Evolutionary conservation across 441 rosid species (phyloP).

Genomic region (Populus hybrid): DNA sequence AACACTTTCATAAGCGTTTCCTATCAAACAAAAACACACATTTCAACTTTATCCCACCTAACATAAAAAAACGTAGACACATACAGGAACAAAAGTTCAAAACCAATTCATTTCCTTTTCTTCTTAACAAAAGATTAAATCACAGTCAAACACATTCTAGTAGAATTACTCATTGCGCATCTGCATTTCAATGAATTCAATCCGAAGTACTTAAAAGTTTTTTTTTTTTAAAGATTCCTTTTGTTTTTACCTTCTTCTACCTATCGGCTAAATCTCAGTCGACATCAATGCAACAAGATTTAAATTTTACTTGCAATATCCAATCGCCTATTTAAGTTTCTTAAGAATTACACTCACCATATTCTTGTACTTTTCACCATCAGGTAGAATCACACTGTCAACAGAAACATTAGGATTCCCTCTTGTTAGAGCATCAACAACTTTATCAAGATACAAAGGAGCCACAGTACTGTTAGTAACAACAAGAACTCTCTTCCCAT

Average conservation of each 20-base stretch:
- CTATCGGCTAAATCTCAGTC: not conserved
- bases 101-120: not conserved
- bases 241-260: not conserved
- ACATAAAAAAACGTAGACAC: not conserved
- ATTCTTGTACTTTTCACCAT: constrained; percentile 87
- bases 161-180: not conserved
- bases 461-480: constrained; percentile 78
- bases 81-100: not conserved
- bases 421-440: constrained; percentile 66
- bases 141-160: not conserved
- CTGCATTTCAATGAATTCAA: not conserved
- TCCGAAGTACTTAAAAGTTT: not conserved
- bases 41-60: constrained; percentile 1
- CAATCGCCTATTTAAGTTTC: not conserved
- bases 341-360: constrained; percentile 48
- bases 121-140: too few species aligned
- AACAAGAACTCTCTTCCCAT: constrained; percentile 91
- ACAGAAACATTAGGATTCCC: constrained; percentile 84
- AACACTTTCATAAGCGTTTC: constrained; percentile 87
- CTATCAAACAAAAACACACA: constrained; percentile 33
- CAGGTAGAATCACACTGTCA: constrained; percentile 78
- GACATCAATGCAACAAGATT: not conserved
- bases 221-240: too few species aligned
- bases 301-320: not conserved
- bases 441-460: constrained; percentile 75